phyloP scores from a whole-genome alignment of 495 filamentous ascomycete genomes.

The Aspergillus baeticus region DNA sequence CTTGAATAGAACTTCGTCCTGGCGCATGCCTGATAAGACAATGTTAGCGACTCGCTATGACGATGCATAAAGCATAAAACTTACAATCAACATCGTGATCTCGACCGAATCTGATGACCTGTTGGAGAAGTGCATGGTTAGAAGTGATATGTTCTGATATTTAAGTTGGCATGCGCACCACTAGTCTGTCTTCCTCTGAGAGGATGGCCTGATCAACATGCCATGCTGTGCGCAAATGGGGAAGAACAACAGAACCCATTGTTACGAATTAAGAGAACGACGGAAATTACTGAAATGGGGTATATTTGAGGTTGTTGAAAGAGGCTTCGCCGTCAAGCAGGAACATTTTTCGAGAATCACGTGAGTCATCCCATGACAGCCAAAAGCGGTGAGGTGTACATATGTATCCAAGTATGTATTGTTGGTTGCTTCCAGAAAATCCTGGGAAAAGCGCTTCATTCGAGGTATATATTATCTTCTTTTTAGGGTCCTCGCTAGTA shows the following conservation, averaged over 20 bases:
- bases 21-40: constrained; percentile 64
- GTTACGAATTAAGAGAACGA: constrained; percentile 8
- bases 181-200: constrained; percentile 89
- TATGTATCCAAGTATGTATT: too few relatives aligned
- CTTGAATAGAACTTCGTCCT: constrained; percentile 91
- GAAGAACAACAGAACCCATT: constrained; percentile 92
- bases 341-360: not conserved
- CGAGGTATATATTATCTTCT: not conserved
- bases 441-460: not conserved
- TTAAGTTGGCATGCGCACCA: constrained; percentile 49
- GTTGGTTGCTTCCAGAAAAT: not conserved
- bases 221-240: constrained; percentile 91
- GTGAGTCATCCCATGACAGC: not conserved
- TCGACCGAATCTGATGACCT: constrained; percentile 77
- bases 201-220: constrained; percentile 94
- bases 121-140: not conserved
- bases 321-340: not conserved
- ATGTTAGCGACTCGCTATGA: constrained; percentile 18
- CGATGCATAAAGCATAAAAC: not conserved
- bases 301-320: constrained; percentile 3
- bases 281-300: not conserved
- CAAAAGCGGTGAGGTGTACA: constrained; percentile 2
- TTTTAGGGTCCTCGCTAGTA: too few relatives aligned
- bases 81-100: constrained; percentile 67
- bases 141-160: not conserved